These are phyloP conservation scores for Backusella mclennaniae DNA, from an alignment of 192 early-diverging fungal genomes.

Conservation along the genomic window DNA sequence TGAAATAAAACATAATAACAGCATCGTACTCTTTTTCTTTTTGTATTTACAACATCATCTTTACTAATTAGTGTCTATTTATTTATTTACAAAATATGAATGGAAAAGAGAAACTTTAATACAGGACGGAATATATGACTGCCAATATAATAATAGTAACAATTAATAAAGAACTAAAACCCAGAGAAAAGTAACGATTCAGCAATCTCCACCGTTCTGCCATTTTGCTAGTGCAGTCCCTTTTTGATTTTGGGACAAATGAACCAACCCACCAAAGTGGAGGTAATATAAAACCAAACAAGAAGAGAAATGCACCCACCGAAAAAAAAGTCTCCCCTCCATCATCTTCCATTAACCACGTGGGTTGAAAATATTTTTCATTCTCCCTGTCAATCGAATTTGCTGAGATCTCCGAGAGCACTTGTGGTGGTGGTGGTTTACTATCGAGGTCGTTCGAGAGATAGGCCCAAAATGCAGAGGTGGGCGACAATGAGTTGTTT, in stretches of 20 bases:
- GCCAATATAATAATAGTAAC: constrained; percentile 23
- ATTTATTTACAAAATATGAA: not conserved
- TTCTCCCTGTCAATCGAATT: constrained; percentile 6
- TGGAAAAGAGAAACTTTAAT: not conserved
- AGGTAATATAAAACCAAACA: constrained; percentile 24
- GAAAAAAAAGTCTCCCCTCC: constrained; percentile 7
- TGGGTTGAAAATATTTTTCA: not conserved
- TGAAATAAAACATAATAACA: not conserved
- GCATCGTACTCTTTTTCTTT: not conserved
- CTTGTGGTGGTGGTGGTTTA: not conserved
- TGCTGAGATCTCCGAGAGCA: not conserved
- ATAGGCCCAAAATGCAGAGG: not conserved
- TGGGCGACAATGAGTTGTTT: not conserved
- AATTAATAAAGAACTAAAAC: constrained; percentile 22
- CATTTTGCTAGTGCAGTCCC: constrained; percentile 13
- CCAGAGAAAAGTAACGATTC: constrained; percentile 27
- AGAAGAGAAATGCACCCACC: constrained; percentile 19
- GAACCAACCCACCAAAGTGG: constrained; percentile 29
- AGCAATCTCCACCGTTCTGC: constrained; percentile 18
- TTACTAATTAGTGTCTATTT: not conserved
- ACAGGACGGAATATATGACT: constrained; percentile 3
- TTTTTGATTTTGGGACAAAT: constrained; percentile 6
- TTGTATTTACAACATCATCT: not conserved
- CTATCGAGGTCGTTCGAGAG: not conserved
- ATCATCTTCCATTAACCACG: not conserved